Base-by-base conservation (phyloP, 2,329 filamentous ascomycete species). In the Xylariaceae sp. region DNA sequence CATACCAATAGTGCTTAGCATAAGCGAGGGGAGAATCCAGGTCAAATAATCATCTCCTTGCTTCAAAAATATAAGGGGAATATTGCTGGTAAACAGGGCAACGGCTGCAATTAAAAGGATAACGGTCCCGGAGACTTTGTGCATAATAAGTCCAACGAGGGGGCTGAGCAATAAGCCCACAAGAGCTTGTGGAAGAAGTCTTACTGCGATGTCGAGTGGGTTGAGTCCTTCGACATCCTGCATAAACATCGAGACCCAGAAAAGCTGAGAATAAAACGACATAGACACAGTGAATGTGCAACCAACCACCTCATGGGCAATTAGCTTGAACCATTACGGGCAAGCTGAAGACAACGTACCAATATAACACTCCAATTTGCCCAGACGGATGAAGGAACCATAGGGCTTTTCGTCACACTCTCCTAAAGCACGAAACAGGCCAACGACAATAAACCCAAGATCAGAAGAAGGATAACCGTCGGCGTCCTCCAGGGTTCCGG, bases 161-260 rank as follows among this genome's bases (percentile, higher is more conserved):
- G 60, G 57, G n/a, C 61, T 61, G 11, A 61, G 38, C n/a, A 60
- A 33, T 13, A 62, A 37, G 9, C 57, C 59, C 37, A 60, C 44
- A 4, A 62, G 45, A 37, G 60, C 61, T 44, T 64, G 61, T 11
- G 61, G 61, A n/a, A 64, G 39, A 6, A 63, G 43, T 18, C 59
- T 51, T 2, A 59, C 48, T 4, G 57, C 58, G 15, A 63, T 54
- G 24, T 60, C 53, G 32, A 64, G 56, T 15, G 57, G 52, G n/a
- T 49, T 48, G 4, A 63, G 49, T 7, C 49, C 45, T 24, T 60
- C 54, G 3, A 62, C 34, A 19, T 61, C 48, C 40, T 63, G 59
- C 53, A 63, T 53, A 48, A 62, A 64, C 51, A 62, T 54, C 2
- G 57, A 57, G 11, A 63, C 49, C 61, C 61, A 63, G 44, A 62